Evolutionary conservation across 306 rosid genomes (phyloP).

Genomic region (Cicer chorassanicum): DNA sequence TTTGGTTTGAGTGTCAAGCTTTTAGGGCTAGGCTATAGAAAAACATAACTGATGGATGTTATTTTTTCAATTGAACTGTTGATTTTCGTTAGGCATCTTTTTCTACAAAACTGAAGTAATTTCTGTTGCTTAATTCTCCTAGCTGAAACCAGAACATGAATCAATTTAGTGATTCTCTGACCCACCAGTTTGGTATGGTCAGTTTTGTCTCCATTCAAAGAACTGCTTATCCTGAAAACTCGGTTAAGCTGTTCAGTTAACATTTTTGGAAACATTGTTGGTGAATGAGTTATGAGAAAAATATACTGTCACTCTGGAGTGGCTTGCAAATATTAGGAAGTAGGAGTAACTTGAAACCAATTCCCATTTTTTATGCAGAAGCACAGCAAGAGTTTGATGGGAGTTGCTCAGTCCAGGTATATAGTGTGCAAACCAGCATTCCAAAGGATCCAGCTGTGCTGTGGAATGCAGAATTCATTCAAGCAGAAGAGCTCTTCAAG

Average conservation of each 20-base stretch:
- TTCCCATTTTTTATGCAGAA: constrained; percentile 64
- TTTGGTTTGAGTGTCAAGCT: constrained; percentile 20
- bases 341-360: constrained; percentile 27
- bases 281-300: constrained; percentile 18
- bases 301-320: background rate
- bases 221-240: constrained; percentile 12
- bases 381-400: constrained; percentile 83
- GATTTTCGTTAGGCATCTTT: constrained; percentile 15
- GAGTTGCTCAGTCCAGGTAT: constrained; percentile 80
- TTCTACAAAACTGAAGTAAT: constrained; percentile 25
- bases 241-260: constrained; percentile 24
- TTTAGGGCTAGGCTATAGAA: background rate
- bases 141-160: constrained; percentile 7
- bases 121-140: constrained; percentile 15
- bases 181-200: constrained; percentile 7
- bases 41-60: constrained; percentile 10
- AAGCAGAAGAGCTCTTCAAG: constrained; percentile 91
- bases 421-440: constrained; percentile 88
- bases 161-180: constrained; percentile 14
- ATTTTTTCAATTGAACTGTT: constrained; percentile 8
- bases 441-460: constrained; percentile 94
- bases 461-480: constrained; percentile 92
- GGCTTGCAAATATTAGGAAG: constrained; percentile 30
- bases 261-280: constrained; percentile 13
- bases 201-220: constrained; percentile 24